Evolutionary conservation across 148 eudicot species (phyloP), one percentile per base, ranked within the genome.

Genomic region (Vaccinium corymbosum): DNA sequence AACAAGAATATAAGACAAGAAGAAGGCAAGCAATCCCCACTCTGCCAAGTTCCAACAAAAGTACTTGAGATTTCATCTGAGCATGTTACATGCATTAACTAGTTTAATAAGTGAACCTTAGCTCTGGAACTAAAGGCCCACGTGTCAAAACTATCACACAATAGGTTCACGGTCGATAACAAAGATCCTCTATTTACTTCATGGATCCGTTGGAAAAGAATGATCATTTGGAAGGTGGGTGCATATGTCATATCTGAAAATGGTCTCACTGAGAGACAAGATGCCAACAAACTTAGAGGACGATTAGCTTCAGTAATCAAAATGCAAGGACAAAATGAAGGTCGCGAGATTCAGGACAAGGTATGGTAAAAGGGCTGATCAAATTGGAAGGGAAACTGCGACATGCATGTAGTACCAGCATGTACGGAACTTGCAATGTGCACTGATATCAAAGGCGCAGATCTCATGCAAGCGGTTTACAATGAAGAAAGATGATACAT

Each of bases 281-380:
- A 61, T 42, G 73, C 46, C 53, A 42, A 42, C 38, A 13, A 46
- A 80, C 66, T 42, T 80, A 13, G 42, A 13, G 42, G 6, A 61
- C 10, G 19, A 61, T 80, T 80, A 46, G 35, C 19, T 20, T 61
- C 22, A 29, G 48, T 62, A 48, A 10, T 46, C 55, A 62, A 49
- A 48, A 66, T 7, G 48, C 8, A 1, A 7, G 20, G 71, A 22
- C 25, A 5, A 76, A 3, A 48, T 48, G 22, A 76, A 38, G 20
- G 15, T 16, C n/a, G 16, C 7, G 66, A 64, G 29, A 32, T 62
- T 22, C 38, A n/a, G 38, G 62, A 81, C 49, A 76, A 61, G 5
- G 35, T 61, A 62, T n/a, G 32, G 71, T 42, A 29, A 38, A 57
- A 80, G 83, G 6, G 82, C 51, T 80, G 20, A 35, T 64, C 52